A percentile compares a stretch with the other conserved stretches of the same genome.
Evolutionary conservation across 305 asterid species (phyloP).

Genomic region (Solanum hybrid): DNA sequence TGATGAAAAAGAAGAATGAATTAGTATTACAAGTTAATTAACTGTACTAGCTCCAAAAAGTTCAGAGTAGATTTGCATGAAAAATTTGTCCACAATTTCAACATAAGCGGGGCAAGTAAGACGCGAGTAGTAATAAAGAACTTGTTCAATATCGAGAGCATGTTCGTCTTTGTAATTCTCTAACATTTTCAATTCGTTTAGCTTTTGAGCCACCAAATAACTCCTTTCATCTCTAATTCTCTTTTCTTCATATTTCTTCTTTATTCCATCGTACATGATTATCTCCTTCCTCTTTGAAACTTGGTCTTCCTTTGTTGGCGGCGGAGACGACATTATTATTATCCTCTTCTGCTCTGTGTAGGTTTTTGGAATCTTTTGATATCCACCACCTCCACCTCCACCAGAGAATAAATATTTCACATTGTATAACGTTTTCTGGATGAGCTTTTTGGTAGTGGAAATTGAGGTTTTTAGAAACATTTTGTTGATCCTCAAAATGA

Average conservation of each 20-base stretch:
- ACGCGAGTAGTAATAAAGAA: conserved; percentile 29
- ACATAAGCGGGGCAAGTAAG: conserved; percentile 27
- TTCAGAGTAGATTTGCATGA: conserved; percentile 30
- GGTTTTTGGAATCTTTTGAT: conserved; percentile 28
- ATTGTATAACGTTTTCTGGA: conserved; percentile 19
- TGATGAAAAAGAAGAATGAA: not conserved
- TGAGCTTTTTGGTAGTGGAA: conserved; percentile 26
- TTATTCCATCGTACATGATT: conserved; percentile 6
- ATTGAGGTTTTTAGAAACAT: conserved; percentile 22
- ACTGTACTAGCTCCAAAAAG: not conserved
- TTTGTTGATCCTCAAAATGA: not conserved
- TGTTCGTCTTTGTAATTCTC: conserved; percentile 25
- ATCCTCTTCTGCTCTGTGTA: conserved; percentile 10
- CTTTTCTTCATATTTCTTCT: conserved; percentile 6
- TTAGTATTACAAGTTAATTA: not conserved
- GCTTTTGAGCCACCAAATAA: conserved; percentile 16
- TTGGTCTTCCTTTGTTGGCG: not conserved
- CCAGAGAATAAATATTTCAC: conserved; percentile 24
- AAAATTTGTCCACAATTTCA: conserved; percentile 36
- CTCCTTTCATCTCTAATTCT: conserved; percentile 10
- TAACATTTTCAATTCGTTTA: conserved; percentile 29
- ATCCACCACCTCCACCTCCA: conserved; percentile 27
- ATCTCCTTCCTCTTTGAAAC: conserved; percentile 8
- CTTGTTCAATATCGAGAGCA: conserved; percentile 25
- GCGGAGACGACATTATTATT: not conserved